Base-by-base conservation (phyloP, 495 filamentous ascomycete species). In the Aspergillus mulundensis region DNA sequence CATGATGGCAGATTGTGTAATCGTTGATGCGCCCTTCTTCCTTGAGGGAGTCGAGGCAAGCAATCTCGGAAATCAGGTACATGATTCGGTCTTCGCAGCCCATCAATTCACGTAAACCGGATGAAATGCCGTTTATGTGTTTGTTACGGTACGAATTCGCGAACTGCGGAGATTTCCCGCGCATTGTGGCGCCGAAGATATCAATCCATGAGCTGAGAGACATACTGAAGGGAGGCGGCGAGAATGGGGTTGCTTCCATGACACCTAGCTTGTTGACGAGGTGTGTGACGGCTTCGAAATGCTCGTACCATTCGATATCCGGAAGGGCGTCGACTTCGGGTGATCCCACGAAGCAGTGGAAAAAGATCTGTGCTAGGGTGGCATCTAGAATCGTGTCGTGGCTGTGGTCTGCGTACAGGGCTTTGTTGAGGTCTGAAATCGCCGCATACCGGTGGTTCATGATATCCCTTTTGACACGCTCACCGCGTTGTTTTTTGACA, bases 51-150 rank as follows among this genome's bases (percentile, higher is more conserved):
- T 98, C 94, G 16, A 98, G 80, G 70, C 94, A 97, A 12, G 94
- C 89, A 62, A 97, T 95, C 67, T 98, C 94, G 1, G 91, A 95
- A 66, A 98, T 96, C 54, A 97, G 80, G 66, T 95, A 98, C 94
- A 98, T 97, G 67, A 98, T 82, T 19, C 85, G 83, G 72, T 98
- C 94, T 49, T 98, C 93, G 68, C 94, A 98, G 54, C 94, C 94
- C 94, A 97, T 98, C 11, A 98, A 76, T 64, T 95, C 89, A 34
- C 83, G 81, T n/a, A 98, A 76, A 5, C 94, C 94, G 12, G 87
- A 84, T 32, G 86, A 79, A 10, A 81, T 77, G 0, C 80, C 74
- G 47, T 76, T 84, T 11, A 95, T 77, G 63, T 96, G 88, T 77
- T 96, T 95, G 53, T 87, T 81, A 18, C 94, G 86, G 64, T 97